Conservation (phyloP, 2,329 filamentous ascomycete species). For the Fusarium sp. region DNA sequence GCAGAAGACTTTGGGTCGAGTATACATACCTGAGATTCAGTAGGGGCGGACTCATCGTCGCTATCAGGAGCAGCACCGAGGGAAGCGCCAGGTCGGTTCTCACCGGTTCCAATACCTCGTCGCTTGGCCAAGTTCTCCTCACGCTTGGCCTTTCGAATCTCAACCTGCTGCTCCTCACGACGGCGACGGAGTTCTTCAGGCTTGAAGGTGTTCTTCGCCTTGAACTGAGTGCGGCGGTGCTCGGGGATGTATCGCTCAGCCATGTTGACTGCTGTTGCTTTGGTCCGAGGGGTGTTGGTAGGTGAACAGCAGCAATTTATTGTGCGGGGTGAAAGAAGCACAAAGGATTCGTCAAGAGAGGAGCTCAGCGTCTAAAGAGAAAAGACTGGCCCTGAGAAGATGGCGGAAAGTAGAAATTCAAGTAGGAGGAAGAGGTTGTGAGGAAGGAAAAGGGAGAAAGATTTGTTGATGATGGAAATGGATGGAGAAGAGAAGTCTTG, state of each 20-base stretch:
- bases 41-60: slow-evolving; percentile 94
- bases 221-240: slow-evolving; percentile 99
- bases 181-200: slow-evolving; percentile 97
- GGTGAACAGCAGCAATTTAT: slow-evolving; percentile 44
- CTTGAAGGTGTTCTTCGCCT: slow-evolving; percentile 99
- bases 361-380: slow-evolving; percentile 30
- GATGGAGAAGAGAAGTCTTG: slow-evolving; percentile 40
- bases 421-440: slow-evolving; percentile 24
- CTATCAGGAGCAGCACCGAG: slow-evolving; percentile 92
- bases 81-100: slow-evolving; percentile 81
- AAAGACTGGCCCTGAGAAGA: slow-evolving; percentile 14
- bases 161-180: slow-evolving; percentile 98
- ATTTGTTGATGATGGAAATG: slow-evolving; percentile 45
- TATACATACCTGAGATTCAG: slow-evolving; percentile 87
- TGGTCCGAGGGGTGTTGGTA: slow-evolving; percentile 40
- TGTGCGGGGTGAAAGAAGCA: slow-evolving; percentile 46
- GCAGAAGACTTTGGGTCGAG: slow-evolving; percentile 6
- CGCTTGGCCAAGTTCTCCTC: slow-evolving; percentile 99
- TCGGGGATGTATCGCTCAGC: slow-evolving; percentile 99
- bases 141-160: slow-evolving; percentile 98
- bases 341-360: slow-evolving; percentile 29
- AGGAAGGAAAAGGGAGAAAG: slow-evolving; percentile 35
- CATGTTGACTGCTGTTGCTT: slow-evolving; percentile 71
- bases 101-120: slow-evolving; percentile 88
- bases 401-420: slow-evolving; percentile 10